Conservation (phyloP, 805 yeast genomes). For the Cyberlindnera americana region DNA sequence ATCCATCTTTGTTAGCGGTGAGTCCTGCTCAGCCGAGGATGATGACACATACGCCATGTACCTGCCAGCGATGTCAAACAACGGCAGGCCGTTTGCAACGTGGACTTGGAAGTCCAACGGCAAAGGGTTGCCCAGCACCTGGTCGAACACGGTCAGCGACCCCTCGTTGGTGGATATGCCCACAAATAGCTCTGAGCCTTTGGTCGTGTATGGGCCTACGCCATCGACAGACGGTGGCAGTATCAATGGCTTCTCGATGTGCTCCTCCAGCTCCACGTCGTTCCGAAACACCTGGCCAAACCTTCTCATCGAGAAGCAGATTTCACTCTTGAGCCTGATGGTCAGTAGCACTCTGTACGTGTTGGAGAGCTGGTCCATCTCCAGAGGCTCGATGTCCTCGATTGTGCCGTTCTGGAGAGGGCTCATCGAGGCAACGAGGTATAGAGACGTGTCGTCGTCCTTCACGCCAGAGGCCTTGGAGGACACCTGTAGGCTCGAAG, state of each 20-base stretch:
- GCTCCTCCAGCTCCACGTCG: slow-evolving; percentile 4
- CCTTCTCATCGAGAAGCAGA: slow-evolving; percentile 8
- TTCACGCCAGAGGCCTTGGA: no score
- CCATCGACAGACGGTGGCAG: slow-evolving; percentile 29
- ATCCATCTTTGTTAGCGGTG: slow-evolving; percentile 14
- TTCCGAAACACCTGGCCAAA: slow-evolving; percentile 24
- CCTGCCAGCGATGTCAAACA: slow-evolving; percentile 42
- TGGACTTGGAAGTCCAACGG: slow-evolving; percentile 18
- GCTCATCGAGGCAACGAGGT: slow-evolving; percentile 27
- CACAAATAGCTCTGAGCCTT: slow-evolving; percentile 21
- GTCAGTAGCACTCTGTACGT: slow-evolving; percentile 23
- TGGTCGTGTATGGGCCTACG: slow-evolving; percentile 22
- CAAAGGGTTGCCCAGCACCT: slow-evolving; percentile 15
- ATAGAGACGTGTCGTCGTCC: no score
- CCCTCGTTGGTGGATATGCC: slow-evolving; percentile 31
- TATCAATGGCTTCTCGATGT: slow-evolving; percentile 16
- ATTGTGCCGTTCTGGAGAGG: slow-evolving; percentile 20
- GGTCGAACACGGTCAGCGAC: slow-evolving; percentile 26
- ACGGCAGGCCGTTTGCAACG: slow-evolving; percentile 35
- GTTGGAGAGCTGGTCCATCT: slow-evolving; percentile 20
- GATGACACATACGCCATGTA: slow-evolving; percentile 35
- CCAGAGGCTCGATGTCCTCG: slow-evolving; percentile 26
- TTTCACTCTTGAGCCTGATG: slow-evolving; percentile 11
- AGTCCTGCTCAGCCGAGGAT: slow-evolving; percentile 10
- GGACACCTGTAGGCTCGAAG: slow-evolving; percentile 20